Evolutionary conservation across 2,329 filamentous ascomycete species (phyloP).

Genomic region (Sordariomycetes sp.): DNA sequence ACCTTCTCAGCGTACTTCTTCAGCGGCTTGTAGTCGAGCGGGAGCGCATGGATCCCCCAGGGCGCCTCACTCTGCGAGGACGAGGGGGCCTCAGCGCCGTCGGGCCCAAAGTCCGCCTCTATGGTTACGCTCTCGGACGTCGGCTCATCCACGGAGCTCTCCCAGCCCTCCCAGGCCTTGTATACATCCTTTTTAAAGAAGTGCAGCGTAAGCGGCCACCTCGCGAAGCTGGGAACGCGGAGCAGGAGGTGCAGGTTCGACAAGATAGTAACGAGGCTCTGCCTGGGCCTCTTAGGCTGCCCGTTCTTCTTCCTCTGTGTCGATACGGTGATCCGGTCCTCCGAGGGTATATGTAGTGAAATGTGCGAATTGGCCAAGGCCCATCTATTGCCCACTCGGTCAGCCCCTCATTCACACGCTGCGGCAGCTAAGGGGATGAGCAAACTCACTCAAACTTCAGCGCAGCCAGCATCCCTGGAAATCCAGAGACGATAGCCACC

Average conservation of each 20-base stretch:
- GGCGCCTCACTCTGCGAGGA: conserved; percentile 5
- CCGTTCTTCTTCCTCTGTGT: conserved; percentile 40
- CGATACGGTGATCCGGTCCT: conserved; percentile 45
- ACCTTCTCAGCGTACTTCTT: conserved; percentile 45
- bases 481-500: conserved; percentile 76
- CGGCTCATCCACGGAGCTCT: conserved; percentile 32
- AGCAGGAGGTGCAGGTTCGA: conserved; percentile 75
- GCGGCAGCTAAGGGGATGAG: not conserved
- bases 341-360: conserved; percentile 64
- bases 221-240: conserved; percentile 64
- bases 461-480: conserved; percentile 76
- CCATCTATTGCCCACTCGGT: conserved; percentile 48
- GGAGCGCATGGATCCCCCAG: conserved; percentile 42
- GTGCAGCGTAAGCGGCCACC: conserved; percentile 73
- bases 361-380: conserved; percentile 79
- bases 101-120: conserved; percentile 39
- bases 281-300: conserved; percentile 43
- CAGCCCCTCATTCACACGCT: too few relatives aligned
- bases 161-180: conserved; percentile 54
- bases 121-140: conserved; percentile 40
- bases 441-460: conserved; percentile 82
- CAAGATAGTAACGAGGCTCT: conserved; percentile 57
- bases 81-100: not conserved
- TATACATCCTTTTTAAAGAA: conserved; percentile 68
- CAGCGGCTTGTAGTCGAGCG: conserved; percentile 43